These are phyloP conservation scores for Phyllosticta citribraziliensis DNA, from an alignment of 2,329 filamentous ascomycete species.

Conservation along the genomic window DNA sequence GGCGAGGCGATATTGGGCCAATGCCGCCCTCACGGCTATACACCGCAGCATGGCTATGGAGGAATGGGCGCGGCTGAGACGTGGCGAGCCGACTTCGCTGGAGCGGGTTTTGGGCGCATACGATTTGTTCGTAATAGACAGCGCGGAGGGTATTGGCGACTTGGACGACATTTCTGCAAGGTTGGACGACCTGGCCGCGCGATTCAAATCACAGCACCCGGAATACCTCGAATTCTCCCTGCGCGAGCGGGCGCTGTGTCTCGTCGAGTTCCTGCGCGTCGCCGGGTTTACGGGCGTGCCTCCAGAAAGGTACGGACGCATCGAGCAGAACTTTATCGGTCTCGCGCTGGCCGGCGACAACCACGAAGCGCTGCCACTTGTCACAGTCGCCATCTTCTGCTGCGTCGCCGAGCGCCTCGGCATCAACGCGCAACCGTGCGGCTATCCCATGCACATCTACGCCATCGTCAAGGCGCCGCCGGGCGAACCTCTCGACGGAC, in stretches of 20 bases:
- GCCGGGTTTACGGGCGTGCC: constrained; percentile 62
- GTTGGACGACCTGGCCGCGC: constrained; percentile 53
- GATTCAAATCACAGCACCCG: constrained; percentile 45
- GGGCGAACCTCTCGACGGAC: constrained; percentile 44
- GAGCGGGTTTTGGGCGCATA: constrained; percentile 73
- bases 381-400: constrained; percentile 81
- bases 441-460: constrained; percentile 78
- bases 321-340: constrained; percentile 83
- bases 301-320: constrained; percentile 64
- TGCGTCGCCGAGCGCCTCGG: constrained; percentile 65
- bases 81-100: constrained; percentile 46
- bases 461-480: constrained; percentile 58
- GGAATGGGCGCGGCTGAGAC: constrained; percentile 56
- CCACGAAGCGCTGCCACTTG: constrained; percentile 75
- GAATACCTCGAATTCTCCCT: constrained; percentile 48
- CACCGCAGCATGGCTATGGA: constrained; percentile 71
- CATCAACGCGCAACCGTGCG: constrained; percentile 66
- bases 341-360: constrained; percentile 62
- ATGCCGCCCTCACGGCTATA: constrained; percentile 64
- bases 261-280: constrained; percentile 60
- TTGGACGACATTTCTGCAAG: constrained; percentile 52
- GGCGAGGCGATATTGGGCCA: constrained; percentile 68
- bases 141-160: constrained; percentile 52
- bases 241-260: constrained; percentile 55
- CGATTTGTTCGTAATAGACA: constrained; percentile 78